Base-by-base conservation (phyloP, 176 grass and related monocot genomes). In the Poa pratensis region DNA sequence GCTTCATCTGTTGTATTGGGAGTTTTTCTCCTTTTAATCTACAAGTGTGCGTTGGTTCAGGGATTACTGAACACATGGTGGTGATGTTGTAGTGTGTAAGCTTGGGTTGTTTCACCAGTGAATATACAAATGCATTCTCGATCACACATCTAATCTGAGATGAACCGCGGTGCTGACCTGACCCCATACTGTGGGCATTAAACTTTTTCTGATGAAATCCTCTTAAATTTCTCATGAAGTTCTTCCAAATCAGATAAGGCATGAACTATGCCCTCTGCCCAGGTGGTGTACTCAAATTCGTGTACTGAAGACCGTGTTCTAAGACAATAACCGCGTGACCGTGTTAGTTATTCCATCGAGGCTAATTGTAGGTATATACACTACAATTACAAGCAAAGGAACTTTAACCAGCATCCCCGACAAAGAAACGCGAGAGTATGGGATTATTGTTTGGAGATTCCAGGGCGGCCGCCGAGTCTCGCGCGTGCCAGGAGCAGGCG, bases 1-100 rank as follows among this genome's bases (percentile, higher is more conserved):
- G 4, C 78, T 71, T 77, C 45, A 65, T 49, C 71, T 64, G 43
- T 62, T 75, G 46, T 40, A 13, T 66, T 87, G 20, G 32, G 69
- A 52, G 48, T 53, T 0, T 26, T 26, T 23, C 12, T 48, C 12
- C 45, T 20, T 52, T 55, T 27, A 48, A 11, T 17, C 0, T 73
- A 10, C 40, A 15, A 55, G 20, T 67, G 18, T 80, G 20, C 54
- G 58, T 62, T 72, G 53, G 53, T 35, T 72, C 42, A 26, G 10
- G 22, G 15, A 12, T 46, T 46, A 39, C 8, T 53, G 20, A 60
- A 61, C 17, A 42, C 7, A 39, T 55, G 51, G 9, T 39, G 43
- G 9, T 39, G 43, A 43, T 46, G 20, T 66, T 49, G 54, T 70
- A 54, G 6, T 59, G 37, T 79, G 66, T 90, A 73, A 65, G 39